These are phyloP conservation scores for Paulownia fortunei DNA, from an alignment of 257 asterid species.

Conservation along the genomic window DNA sequence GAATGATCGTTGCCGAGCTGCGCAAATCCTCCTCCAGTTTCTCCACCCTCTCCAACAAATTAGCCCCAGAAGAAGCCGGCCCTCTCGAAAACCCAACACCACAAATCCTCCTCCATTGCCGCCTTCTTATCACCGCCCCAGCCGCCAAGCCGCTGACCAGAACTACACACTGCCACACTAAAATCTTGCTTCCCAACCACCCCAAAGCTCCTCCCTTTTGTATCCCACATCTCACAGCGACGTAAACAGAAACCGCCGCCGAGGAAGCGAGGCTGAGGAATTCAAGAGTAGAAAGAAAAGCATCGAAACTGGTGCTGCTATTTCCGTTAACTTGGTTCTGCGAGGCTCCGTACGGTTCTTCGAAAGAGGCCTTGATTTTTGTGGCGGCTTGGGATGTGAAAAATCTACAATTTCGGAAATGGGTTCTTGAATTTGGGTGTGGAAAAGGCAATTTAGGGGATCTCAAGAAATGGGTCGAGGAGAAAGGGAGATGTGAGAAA, in stretches of 20 bases:
- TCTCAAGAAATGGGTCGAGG: slow-evolving; percentile 36
- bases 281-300: slow-evolving; percentile 69
- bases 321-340: slow-evolving; percentile 19
- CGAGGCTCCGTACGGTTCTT: slow-evolving; percentile 34
- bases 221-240: slow-evolving; percentile 50
- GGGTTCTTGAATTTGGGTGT: slow-evolving; percentile 38
- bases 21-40: slow-evolving; percentile 78
- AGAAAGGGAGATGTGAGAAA: slow-evolving; percentile 5
- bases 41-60: slow-evolving; percentile 84
- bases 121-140: slow-evolving; percentile 76
- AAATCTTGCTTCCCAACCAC: slow-evolving; percentile 53
- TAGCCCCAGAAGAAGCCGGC: slow-evolving; percentile 38
- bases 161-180: slow-evolving; percentile 76
- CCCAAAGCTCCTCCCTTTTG: slow-evolving; percentile 46
- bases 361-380: slow-evolving; percentile 43
- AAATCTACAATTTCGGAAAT: slow-evolving; percentile 29
- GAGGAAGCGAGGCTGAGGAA: slow-evolving; percentile 74
- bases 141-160: slow-evolving; percentile 63
- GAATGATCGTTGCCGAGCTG: slow-evolving; percentile 54
- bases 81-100: slow-evolving; percentile 51
- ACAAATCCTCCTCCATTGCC: slow-evolving; percentile 87
- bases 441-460: slow-evolving; percentile 33
- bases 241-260: slow-evolving; percentile 50
- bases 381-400: slow-evolving; percentile 34
- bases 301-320: slow-evolving; percentile 46